Base-by-base conservation (phyloP, 352 stramenopile genomes). In the Pseudoperonospora humuli region DNA sequence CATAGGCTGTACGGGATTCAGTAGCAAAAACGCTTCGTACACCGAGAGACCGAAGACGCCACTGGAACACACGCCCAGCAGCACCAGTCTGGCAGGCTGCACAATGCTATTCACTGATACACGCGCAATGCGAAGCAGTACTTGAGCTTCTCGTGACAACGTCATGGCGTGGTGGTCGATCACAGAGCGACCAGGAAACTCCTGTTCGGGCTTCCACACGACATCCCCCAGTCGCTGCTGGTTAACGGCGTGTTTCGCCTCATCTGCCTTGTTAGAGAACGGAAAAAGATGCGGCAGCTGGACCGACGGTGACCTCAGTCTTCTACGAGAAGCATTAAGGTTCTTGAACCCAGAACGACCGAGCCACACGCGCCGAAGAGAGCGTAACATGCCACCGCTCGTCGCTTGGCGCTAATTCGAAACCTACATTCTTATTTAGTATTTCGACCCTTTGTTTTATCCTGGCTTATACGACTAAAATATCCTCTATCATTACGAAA, bases 171-270 rank as follows among this genome's bases (percentile, higher is more conserved):
- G 39, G 25, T 46, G 57, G 38, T 71, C 40, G 45, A 78, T 61
- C 27, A 63, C 71, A 15, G 59, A 57, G 43, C 56, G 46, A 7
- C 67, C 67, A 2, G 65, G 67, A 43, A 83, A 83, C 46, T 83
- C 70, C 35, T 83, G 60, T 43, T 70, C 57, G 38, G 62, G 61
- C 37, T 75, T 75, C 70, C 70, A 83, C 46, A 83, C 60, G 18
- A 65, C 64, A 35, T 83, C 70, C 26, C 64, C 57, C 11, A 84
- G 51, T 7, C 66, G 65, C 21, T 63, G 52, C 28, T 63, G 40
- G 23, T 15, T 42, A 1, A 34, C 35, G 11, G 19, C 18, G 25
- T 20, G 13, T 23, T 54, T 54, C 4, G 35, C n/a, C 23, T 58
- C 50, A 4, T 57, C 40, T 1, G 40, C 14, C 40, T 52, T 57